phyloP scores from a whole-genome alignment of 164 flowering plant genomes.

The Echeveria elegans region DNA sequence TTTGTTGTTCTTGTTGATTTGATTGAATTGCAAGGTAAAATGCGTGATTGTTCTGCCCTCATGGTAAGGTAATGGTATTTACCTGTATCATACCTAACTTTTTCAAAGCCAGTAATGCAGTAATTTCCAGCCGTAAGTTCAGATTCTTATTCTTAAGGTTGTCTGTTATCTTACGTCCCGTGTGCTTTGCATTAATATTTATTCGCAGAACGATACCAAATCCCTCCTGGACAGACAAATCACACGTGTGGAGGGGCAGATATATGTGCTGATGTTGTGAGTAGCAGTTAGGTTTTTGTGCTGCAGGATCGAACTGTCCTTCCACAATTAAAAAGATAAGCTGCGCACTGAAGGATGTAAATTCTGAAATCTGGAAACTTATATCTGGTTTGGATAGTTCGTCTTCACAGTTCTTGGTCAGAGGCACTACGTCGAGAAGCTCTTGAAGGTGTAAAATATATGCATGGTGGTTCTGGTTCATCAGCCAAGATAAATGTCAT shows the following conservation, averaged over 20 bases:
- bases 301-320: conserved; percentile 91
- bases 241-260: conserved; percentile 95
- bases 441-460: no score
- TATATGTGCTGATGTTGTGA: conserved; percentile 69
- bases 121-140: conserved; percentile 95
- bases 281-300: conserved; percentile 64
- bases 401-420: no score
- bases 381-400: no score
- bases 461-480: no score
- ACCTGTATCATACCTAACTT: no score
- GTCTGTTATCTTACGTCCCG: not conserved
- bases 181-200: conserved; percentile 17
- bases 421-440: no score
- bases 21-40: no score
- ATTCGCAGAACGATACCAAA: conserved; percentile 44
- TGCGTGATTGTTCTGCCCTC: no score
- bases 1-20: no score
- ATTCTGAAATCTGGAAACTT: conserved; percentile 22
- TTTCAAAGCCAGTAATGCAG: no score
- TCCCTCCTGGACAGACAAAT: conserved; percentile 62
- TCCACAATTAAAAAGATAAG: conserved; percentile 40
- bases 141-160: conserved; percentile 10
- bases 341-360: conserved; percentile 75
- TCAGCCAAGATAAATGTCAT: no score
- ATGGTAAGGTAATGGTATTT: no score